These are phyloP conservation scores for Kokia cookei DNA, from an alignment of 441 rosid genomes.

Conservation along the genomic window DNA sequence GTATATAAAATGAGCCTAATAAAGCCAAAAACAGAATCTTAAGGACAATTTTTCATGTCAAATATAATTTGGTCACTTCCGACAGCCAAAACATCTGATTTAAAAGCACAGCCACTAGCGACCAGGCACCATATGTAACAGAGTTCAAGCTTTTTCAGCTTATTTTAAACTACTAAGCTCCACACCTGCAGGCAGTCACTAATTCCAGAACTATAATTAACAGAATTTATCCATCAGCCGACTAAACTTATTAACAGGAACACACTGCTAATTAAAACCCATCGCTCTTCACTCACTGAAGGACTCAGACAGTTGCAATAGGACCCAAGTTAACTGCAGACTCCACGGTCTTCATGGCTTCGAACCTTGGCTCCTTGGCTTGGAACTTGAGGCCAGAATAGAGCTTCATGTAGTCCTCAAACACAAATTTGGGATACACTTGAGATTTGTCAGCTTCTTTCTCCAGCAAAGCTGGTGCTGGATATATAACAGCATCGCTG, in stretches of 20 bases:
- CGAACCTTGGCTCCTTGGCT: conserved; percentile 79
- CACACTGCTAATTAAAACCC: conserved; percentile 8
- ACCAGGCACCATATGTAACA: not conserved
- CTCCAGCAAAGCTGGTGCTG: conserved; percentile 50
- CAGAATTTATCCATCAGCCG: conserved; percentile 12
- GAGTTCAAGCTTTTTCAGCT: not conserved
- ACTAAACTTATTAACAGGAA: conserved; percentile 12
- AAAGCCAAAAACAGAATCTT: not conserved
- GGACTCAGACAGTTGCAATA: conserved; percentile 24
- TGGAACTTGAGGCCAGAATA: conserved; percentile 66
- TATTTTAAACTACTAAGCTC: not conserved
- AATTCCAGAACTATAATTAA: not conserved
- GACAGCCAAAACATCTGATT: not conserved
- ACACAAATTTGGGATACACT: conserved; percentile 67
- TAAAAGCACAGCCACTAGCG: not conserved
- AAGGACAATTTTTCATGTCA: not conserved
- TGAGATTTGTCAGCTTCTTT: conserved; percentile 30
- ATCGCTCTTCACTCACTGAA: not conserved
- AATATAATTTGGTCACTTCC: not conserved
- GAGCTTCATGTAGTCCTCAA: conserved; percentile 78
- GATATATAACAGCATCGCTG: conserved; percentile 58
- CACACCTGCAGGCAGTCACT: not conserved
- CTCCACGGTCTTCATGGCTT: conserved; percentile 54
- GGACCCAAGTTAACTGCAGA: conserved; percentile 21
- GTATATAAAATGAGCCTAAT: not conserved